Conservation (phyloP, 176 grass and related monocot species). For the Coix lacrymajobi region DNA sequence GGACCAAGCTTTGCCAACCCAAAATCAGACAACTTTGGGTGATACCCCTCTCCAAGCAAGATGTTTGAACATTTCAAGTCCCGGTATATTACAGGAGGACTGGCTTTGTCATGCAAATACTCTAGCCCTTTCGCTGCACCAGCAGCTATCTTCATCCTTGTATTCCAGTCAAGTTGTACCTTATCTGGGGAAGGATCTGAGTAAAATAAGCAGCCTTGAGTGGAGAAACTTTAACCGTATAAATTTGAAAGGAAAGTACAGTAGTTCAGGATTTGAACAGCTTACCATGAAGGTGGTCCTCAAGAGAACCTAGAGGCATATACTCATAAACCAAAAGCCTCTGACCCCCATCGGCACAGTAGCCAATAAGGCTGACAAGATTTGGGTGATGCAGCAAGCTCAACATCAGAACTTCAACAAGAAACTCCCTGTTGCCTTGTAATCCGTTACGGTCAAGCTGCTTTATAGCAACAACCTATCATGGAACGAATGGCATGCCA, state of each 20-base stretch:
- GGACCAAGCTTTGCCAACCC: constrained; percentile 59
- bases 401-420: constrained; percentile 57
- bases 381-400: constrained; percentile 60
- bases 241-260: neutral
- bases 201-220: constrained; percentile 9
- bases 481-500: neutral
- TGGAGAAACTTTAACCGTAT: neutral
- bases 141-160: constrained; percentile 57
- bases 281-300: constrained; percentile 56
- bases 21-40: constrained; percentile 60
- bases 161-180: constrained; percentile 49
- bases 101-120: constrained; percentile 54
- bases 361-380: constrained; percentile 57
- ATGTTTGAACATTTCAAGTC: constrained; percentile 69
- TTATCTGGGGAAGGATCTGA: constrained; percentile 39
- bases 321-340: constrained; percentile 64
- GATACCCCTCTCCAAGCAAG: constrained; percentile 45
- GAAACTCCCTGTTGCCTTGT: constrained; percentile 62
- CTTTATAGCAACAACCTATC: constrained; percentile 58
- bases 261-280: neutral
- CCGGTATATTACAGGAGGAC: constrained; percentile 64
- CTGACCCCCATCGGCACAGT: constrained; percentile 62
- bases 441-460: constrained; percentile 61
- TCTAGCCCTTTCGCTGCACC: constrained; percentile 57
- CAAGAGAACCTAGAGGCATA: constrained; percentile 58